A percentile compares a stretch with the other conserved stretches of the same genome.
Conservation (phyloP, 768 basidiomycete species). For the Kwoniella dendrophila region DNA sequence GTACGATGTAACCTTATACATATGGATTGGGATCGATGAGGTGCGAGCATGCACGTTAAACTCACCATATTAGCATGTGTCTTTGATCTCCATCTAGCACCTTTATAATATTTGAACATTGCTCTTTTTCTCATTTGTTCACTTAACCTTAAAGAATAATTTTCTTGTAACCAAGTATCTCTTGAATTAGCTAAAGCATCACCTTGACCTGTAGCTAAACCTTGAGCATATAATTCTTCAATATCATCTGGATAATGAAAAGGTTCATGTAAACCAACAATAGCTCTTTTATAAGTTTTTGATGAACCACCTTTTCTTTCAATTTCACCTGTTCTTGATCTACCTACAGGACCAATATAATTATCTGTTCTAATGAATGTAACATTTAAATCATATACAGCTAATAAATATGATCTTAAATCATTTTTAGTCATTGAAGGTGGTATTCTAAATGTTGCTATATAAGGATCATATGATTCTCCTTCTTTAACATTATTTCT, state of each 20-base stretch:
- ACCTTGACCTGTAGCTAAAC: constrained; percentile 59
- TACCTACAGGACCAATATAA: constrained; percentile 66
- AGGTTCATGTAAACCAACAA: constrained; percentile 86
- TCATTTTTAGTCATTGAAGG: constrained; percentile 89
- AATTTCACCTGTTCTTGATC: constrained; percentile 35
- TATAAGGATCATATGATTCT: constrained; percentile 86
- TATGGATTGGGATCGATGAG: neutral
- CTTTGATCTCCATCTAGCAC: constrained; percentile 45
- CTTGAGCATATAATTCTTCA: constrained; percentile 72
- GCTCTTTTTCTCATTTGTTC: constrained; percentile 54
- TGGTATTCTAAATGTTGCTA: constrained; percentile 90
- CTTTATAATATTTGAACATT: constrained; percentile 52
- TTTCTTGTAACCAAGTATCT: constrained; percentile 64
- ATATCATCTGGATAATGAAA: constrained; percentile 86
- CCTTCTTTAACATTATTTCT: constrained; percentile 77
- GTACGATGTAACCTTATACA: no score
- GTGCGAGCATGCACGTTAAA: neutral
- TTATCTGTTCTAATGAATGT: constrained; percentile 97
- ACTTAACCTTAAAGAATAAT: constrained; percentile 61
- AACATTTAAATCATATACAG: constrained; percentile 83
- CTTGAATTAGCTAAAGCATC: constrained; percentile 25
- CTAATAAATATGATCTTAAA: constrained; percentile 76
- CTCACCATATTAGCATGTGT: constrained; percentile 55
- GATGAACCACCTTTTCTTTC: constrained; percentile 31
- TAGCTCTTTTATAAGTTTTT: constrained; percentile 80